Base-by-base conservation (phyloP, 139 green algal species). In the Pleodorina starrii region DNA sequence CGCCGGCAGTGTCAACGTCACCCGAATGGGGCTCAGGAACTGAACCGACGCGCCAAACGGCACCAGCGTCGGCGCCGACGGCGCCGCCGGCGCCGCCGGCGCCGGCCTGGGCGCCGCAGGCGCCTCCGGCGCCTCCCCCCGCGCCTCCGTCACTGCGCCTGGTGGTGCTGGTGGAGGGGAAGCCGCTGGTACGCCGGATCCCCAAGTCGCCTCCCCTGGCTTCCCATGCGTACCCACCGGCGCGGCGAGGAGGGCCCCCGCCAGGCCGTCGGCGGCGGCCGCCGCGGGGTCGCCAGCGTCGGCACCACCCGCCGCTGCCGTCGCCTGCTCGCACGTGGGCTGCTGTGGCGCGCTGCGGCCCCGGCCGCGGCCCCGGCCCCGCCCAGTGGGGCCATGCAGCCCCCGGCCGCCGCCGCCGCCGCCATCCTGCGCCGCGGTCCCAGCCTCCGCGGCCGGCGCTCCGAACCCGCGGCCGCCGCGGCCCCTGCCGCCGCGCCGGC, bases 21-120 rank as follows among this genome's bases (percentile, higher is more conserved):
- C 57, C 63, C 86, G 81, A 14, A 96, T 48, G 29, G 94, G 94
- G 11, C 90, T 90, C 19, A 96, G 80, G 43, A 89, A 74, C 25
- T 57, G 38, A 11, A 95, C 59, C 0, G 59, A 51, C 11, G 73
- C n/a, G 2, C 90, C 89, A 63, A 81, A 79, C 3, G 86, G 87
- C 32, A 84, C 51, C 19, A 43, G 36, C 1, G 11, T 10, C 14
- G 59, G 12, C 23, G 5, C 2, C 66, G 66, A 5, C 35, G 35
- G 9, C 66, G 66, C 10, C 16, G 10, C 35, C 66, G 32, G 66
- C 35, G n/a, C 5, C 66, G n/a, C 10, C 66, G n/a, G 66, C 66
- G 66, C 57, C 57, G n/a, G n/a, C n/a, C n/a, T n/a, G n/a, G n/a
- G 51, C 54, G 54, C 6, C 35, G 68, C 35, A 48, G 68, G 5